Percentiles rank a stretch among this genome's conserved stretches.
These are phyloP conservation scores for Macrolepiota fuliginosa DNA, from an alignment of 768 basidiomycete genomes.

Conservation along the genomic window DNA sequence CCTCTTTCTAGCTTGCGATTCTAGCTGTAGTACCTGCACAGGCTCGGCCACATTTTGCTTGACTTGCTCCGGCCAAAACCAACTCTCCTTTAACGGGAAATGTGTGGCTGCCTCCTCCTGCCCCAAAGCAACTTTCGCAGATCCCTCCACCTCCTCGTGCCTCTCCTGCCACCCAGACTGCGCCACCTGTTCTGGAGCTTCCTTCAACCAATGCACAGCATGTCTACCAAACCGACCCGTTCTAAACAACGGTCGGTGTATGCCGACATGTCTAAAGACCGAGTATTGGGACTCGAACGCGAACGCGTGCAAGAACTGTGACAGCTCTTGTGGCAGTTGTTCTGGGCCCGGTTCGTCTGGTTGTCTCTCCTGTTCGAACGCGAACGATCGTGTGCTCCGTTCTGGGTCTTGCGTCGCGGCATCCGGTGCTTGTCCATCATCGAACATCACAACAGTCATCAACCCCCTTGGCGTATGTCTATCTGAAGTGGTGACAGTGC, in stretches of 20 bases:
- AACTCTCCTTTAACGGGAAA: constrained; percentile 66
- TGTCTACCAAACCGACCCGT: constrained; percentile 70
- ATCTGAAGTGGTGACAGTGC: constrained; percentile 59
- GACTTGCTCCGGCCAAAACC: constrained; percentile 56
- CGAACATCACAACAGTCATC: constrained; percentile 48
- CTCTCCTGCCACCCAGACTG: constrained; percentile 81
- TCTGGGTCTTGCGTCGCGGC: constrained; percentile 54
- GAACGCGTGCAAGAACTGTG: constrained; percentile 63
- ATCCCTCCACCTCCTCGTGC: constrained; percentile 63
- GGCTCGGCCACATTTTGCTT: constrained; percentile 71
- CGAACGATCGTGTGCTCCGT: constrained; percentile 52
- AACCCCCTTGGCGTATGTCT: constrained; percentile 79
- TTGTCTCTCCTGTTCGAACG: constrained; percentile 74
- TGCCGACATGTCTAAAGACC: constrained; percentile 67
- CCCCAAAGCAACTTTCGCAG: constrained; percentile 65
- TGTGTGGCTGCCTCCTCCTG: constrained; percentile 63
- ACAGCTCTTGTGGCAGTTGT: constrained; percentile 76
- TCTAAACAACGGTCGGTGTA: constrained; percentile 70
- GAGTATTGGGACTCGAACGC: constrained; percentile 70
- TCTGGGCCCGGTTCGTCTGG: constrained; percentile 62
- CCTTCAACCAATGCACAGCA: constrained; percentile 74
- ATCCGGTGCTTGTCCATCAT: constrained; percentile 48
- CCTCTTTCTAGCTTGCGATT: constrained; percentile 54
- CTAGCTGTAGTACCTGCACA: constrained; percentile 68
- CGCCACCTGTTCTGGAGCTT: constrained; percentile 65